Conservation (phyloP, 305 asterid genomes). For the Fraxinus latifolia region DNA sequence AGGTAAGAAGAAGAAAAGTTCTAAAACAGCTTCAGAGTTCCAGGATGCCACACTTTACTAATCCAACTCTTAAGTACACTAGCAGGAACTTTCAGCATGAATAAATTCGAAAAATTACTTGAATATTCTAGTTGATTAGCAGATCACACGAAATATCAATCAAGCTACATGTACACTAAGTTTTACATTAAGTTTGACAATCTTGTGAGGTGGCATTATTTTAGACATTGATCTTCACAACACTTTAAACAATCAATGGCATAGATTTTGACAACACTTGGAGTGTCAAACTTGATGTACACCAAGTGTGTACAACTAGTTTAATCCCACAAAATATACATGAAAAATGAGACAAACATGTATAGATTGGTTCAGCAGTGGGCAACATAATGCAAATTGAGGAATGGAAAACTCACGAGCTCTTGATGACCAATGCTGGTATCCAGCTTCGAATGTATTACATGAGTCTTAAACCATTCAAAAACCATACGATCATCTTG, state of each 20-base stretch:
- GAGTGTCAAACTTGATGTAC: background rate
- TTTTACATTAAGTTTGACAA: background rate
- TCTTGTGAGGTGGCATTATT: background rate
- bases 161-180: background rate
- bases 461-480: conserved; percentile 78
- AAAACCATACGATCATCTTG: conserved; percentile 49
- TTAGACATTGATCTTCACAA: background rate
- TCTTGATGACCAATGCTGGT: conserved; percentile 79
- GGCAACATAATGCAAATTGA: background rate
- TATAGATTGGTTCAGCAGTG: background rate
- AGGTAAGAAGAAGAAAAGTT: background rate
- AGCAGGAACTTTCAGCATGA: background rate
- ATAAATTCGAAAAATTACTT: background rate
- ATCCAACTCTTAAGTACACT: conserved; percentile 9
- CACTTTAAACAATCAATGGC: background rate
- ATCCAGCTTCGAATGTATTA: conserved; percentile 66
- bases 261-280: background rate
- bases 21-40: conserved; percentile 4
- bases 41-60: background rate
- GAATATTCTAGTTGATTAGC: background rate
- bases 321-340: background rate
- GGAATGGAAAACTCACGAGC: conserved; percentile 59
- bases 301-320: background rate
- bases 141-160: background rate
- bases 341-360: conserved; percentile 10